A percentile compares a stretch with the other conserved stretches of the same genome.
phyloP scores from a whole-genome alignment of 2,329 filamentous ascomycete species.

The Microsporum canis region DNA sequence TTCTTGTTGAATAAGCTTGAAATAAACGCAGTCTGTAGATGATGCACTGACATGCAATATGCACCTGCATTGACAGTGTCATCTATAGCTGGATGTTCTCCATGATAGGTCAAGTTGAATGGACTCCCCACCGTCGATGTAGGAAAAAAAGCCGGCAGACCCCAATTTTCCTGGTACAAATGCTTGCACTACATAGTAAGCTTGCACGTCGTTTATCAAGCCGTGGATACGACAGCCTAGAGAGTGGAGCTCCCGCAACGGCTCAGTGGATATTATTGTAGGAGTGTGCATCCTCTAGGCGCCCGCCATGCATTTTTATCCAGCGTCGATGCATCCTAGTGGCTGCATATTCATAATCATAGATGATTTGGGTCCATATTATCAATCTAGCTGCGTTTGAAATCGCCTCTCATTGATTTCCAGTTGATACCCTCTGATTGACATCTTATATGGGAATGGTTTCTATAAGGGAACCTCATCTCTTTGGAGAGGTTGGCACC shows the following conservation, averaged over 20 bases:
- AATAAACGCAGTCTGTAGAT: neutral
- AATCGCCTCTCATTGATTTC: neutral
- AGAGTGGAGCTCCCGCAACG: neutral
- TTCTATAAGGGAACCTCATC: neutral
- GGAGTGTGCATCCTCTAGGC: neutral
- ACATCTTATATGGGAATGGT: neutral
- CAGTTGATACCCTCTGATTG: neutral
- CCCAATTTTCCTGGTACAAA: neutral
- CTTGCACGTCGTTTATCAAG: slow-evolving; percentile 1
- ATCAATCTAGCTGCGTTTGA: neutral
- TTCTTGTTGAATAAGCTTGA: neutral
- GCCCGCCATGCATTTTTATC: neutral
- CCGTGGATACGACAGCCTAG: neutral
- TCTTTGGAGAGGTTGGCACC: neutral
- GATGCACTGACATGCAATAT: neutral
- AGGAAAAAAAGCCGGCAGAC: neutral
- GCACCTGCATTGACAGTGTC: neutral
- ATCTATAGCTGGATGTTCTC: neutral
- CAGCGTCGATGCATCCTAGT: neutral
- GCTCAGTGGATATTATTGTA: neutral
- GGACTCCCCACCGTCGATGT: neutral
- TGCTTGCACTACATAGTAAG: slow-evolving; percentile 1
- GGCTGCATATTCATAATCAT: neutral
- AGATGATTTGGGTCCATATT: neutral
- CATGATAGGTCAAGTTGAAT: neutral